These are phyloP conservation scores for Fraxinus sp. DNA, from an alignment of 305 asterid species.

Conservation along the genomic window DNA sequence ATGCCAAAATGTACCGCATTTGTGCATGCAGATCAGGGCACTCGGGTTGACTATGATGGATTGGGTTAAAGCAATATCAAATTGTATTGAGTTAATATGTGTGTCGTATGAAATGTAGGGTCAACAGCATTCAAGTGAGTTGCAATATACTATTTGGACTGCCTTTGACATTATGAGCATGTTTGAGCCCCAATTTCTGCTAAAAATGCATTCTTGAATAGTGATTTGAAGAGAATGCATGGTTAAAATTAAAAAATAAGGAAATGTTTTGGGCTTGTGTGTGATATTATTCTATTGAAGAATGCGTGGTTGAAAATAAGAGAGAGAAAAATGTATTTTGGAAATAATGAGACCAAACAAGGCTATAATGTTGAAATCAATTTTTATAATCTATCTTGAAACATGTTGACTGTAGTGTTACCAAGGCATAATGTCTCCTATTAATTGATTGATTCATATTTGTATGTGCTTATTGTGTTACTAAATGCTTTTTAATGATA, in stretches of 20 bases:
- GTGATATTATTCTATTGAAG: too few relatives aligned
- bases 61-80: neutral
- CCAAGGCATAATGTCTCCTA: neutral
- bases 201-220: too few relatives aligned
- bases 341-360: too few relatives aligned
- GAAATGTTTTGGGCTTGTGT: too few relatives aligned
- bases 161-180: neutral
- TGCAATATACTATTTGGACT: slow-evolving; percentile 1
- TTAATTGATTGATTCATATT: slow-evolving; percentile 9
- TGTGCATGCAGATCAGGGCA: neutral
- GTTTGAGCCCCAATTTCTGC: too few relatives aligned
- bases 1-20: neutral
- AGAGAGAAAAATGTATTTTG: too few relatives aligned
- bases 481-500: slow-evolving; percentile 3
- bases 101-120: neutral
- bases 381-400: neutral
- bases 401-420: neutral
- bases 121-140: slow-evolving; percentile 6
- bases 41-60: neutral
- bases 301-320: too few relatives aligned
- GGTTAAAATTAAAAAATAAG: too few relatives aligned
- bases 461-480: neutral
- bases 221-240: too few relatives aligned
- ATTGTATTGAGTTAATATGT: neutral
- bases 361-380: too few relatives aligned